Base-by-base conservation (phyloP, 106 monocot species). In the Apostasia ramifera region DNA sequence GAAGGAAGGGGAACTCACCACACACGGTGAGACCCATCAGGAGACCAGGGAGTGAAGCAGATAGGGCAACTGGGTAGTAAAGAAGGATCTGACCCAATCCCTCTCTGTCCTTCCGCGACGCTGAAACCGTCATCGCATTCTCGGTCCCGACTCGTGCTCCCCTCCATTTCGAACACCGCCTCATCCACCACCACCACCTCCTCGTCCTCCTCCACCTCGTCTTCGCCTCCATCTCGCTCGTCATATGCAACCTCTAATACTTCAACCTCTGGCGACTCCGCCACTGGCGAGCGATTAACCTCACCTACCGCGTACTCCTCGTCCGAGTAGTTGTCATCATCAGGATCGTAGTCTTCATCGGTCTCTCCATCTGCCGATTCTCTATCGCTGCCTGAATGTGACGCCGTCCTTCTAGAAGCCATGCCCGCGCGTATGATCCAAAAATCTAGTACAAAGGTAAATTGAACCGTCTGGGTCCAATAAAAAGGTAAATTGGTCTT, bases 11-110 rank as follows among this genome's bases (percentile, higher is more conserved):
- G 6, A 51, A 48, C 65, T 57, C 70, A 87, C 87, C 87, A 75
- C 61, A 87, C 80, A 53, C 87, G 80, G 57, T 87, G 87, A 67
- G 75, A 57, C 1, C 87, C 87, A 12, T 78, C 80, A 43, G 87
- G 65, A 59, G 80, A 66, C 87, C 87, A 87, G n/a, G 56, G 64
- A 61, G 81, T 77, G 49, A 80, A 69, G 66, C 87, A 87, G 49
- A 87, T 73, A 39, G 83, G 80, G 60, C 87, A 87, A 61, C 50
- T 75, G 3, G 80, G 73, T 12, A 76, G 49, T 8, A 46, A 63
- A 37, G 66, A 68, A 10, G 11, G 51, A 43, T 77, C 73, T 60
- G 8, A 44, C 73, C 14, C 65, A n/a, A 15, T 56, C 66, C 8
- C 53, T 1, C 47, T 50, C 3, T 8, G 47, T 38, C 53, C 58